Percentiles rank a stretch among this genome's conserved stretches.
These are phyloP conservation scores for Pterulicium gracile DNA, from an alignment of 1,284 basidiomycete genomes.

Conservation along the genomic window DNA sequence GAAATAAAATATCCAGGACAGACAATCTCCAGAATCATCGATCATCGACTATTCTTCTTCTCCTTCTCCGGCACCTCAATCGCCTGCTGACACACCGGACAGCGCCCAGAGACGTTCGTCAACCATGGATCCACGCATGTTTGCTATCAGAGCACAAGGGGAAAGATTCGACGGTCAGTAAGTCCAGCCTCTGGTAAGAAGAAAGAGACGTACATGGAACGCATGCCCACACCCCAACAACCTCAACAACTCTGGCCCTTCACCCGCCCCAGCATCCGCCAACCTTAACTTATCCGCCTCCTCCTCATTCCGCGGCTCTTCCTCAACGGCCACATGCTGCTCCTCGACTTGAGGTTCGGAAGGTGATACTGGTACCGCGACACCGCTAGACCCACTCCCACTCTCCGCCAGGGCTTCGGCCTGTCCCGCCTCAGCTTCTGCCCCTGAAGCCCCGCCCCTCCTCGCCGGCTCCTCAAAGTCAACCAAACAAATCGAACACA, in stretches of 20 bases:
- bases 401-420: slow-evolving; percentile 11
- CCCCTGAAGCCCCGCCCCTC: slow-evolving; percentile 18
- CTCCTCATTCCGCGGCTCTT: slow-evolving; percentile 29
- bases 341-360: slow-evolving; percentile 8
- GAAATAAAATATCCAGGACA: no score
- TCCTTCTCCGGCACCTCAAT: slow-evolving; percentile 10
- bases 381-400: slow-evolving; percentile 7
- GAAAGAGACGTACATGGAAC: slow-evolving; percentile 54
- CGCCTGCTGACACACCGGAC: slow-evolving; percentile 14
- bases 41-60: slow-evolving; percentile 7
- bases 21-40: no score
- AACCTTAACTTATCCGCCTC: slow-evolving; percentile 32
- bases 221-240: slow-evolving; percentile 68
- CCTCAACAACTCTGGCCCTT: slow-evolving; percentile 63
- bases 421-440: slow-evolving; percentile 12
- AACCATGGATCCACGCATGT: slow-evolving; percentile 14
- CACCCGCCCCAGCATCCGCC: slow-evolving; percentile 51
- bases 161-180: no score
- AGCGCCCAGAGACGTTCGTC: slow-evolving; percentile 13
- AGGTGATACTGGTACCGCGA: slow-evolving; percentile 6
- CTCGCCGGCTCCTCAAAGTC: slow-evolving; percentile 69
- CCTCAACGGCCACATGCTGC: slow-evolving; percentile 22
- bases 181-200: not conserved
- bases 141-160: slow-evolving; percentile 11
- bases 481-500: slow-evolving; percentile 72